These are phyloP conservation scores for Akanthomyces lecanii DNA, from an alignment of 2,329 filamentous ascomycete genomes.

Conservation along the genomic window DNA sequence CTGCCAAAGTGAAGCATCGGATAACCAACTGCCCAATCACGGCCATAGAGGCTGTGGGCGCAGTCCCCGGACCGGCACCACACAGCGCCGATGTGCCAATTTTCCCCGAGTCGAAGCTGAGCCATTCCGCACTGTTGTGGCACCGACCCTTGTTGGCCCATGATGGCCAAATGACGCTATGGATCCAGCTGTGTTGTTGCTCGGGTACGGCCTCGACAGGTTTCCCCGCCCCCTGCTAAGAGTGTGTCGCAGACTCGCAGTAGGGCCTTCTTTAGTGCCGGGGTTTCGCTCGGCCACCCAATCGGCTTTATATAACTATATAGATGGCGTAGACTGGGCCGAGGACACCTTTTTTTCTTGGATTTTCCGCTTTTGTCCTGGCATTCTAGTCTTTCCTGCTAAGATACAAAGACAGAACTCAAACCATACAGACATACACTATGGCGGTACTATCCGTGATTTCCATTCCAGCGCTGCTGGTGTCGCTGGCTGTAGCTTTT, in stretches of 20 bases:
- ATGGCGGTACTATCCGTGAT: conserved; percentile 12
- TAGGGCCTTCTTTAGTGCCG: background rate
- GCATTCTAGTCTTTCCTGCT: background rate
- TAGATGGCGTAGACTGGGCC: background rate
- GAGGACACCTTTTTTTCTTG: too few relatives aligned
- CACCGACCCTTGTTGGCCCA: background rate
- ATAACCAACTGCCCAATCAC: background rate
- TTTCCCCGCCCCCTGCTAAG: conserved; percentile 9
- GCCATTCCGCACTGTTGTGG: background rate
- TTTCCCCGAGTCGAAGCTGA: background rate
- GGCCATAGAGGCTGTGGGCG: too few relatives aligned
- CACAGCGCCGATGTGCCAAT: background rate
- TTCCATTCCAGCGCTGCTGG: conserved; percentile 10
- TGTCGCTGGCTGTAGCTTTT: conserved; percentile 2
- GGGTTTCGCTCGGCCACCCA: background rate
- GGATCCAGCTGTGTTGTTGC: background rate
- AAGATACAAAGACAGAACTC: too few relatives aligned
- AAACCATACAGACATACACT: background rate
- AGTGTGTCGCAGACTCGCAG: background rate
- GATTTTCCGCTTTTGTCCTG: too few relatives aligned
- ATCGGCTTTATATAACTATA: background rate
- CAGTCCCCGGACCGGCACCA: background rate
- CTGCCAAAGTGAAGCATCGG: background rate
- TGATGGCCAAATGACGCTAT: conserved; percentile 1
- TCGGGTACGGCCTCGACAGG: background rate